Evolutionary conservation across 768 basidiomycete species (phyloP).

Genomic region (Pulveroboletus sp.): DNA sequence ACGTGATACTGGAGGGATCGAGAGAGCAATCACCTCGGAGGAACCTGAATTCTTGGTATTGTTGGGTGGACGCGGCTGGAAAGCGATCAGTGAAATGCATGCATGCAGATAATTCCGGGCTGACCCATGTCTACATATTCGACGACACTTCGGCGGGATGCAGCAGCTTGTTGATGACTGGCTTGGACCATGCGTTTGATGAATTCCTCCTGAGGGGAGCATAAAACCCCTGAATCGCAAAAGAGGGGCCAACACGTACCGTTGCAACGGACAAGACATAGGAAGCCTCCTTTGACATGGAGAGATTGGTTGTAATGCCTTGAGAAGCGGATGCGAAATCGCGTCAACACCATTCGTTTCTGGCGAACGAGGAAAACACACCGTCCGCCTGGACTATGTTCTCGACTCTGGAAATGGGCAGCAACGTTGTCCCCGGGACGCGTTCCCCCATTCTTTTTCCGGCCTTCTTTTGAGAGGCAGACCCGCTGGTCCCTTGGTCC

Average conservation of each 20-base stretch:
- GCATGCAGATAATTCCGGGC: constrained; percentile 19
- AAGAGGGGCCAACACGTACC: constrained; percentile 37
- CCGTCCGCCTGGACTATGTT: constrained; percentile 80
- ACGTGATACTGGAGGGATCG: neutral
- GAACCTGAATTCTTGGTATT: constrained; percentile 70
- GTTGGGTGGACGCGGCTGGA: constrained; percentile 55
- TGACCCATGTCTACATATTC: constrained; percentile 76
- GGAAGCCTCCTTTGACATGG: constrained; percentile 72
- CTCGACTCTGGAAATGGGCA: constrained; percentile 68
- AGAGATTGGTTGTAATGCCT: constrained; percentile 61
- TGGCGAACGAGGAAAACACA: constrained; percentile 31
- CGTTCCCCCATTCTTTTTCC: constrained; percentile 39
- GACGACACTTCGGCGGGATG: constrained; percentile 55
- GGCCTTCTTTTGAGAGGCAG: constrained; percentile 24
- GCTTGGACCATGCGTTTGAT: constrained; percentile 72
- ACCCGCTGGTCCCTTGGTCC: constrained; percentile 26
- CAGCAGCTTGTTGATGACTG: constrained; percentile 62
- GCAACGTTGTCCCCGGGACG: constrained; percentile 60
- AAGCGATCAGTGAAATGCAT: constrained; percentile 5
- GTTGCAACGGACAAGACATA: constrained; percentile 77
- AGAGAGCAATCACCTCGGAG: constrained; percentile 50
- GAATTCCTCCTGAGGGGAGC: constrained; percentile 70
- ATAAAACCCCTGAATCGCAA: constrained; percentile 10
- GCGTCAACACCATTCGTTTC: constrained; percentile 12
- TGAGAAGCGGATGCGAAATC: constrained; percentile 10